phyloP scores from a whole-genome alignment of 78 protist genomes.

The Chrysochromulina parva region DNA sequence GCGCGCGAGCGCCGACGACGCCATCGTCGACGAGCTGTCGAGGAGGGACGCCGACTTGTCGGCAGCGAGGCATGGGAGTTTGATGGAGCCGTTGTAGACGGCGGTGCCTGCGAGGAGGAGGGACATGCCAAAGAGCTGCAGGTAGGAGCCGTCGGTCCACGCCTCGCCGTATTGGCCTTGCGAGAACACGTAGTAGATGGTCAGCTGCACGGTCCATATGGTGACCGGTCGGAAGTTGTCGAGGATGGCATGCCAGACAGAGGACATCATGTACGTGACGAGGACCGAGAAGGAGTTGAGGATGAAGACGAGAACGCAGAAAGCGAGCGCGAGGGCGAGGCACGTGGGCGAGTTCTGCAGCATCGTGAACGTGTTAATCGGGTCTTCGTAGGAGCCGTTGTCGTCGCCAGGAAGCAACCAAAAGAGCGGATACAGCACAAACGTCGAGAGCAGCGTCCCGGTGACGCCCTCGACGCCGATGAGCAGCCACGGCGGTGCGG shows the following conservation, averaged over 20 bases:
- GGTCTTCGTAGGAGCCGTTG: neutral
- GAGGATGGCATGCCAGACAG: constrained; percentile 30
- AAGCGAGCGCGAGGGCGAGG: neutral
- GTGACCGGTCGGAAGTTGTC: constrained; percentile 36
- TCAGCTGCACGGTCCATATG: neutral
- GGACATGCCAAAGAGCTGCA: neutral
- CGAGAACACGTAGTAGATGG: neutral
- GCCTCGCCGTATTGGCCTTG: neutral
- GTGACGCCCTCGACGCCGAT: constrained; percentile 19
- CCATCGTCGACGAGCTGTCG: neutral
- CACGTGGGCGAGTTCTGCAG: neutral
- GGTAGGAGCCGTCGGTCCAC: neutral
- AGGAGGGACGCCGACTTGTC: too few relatives aligned
- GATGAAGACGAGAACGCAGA: neutral
- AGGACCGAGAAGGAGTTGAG: constrained; percentile 16
- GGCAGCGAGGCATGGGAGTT: neutral
- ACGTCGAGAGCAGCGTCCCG: neutral
- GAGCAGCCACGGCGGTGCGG: constrained; percentile 7
- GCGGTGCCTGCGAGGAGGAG: neutral
- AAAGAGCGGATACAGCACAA: neutral
- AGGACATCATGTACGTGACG: neutral
- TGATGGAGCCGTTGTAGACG: neutral
- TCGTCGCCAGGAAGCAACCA: neutral
- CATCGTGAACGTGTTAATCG: neutral
- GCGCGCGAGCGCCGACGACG: neutral